These are phyloP conservation scores for Letharia columbiana DNA, from an alignment of 495 filamentous ascomycete species.

Conservation along the genomic window DNA sequence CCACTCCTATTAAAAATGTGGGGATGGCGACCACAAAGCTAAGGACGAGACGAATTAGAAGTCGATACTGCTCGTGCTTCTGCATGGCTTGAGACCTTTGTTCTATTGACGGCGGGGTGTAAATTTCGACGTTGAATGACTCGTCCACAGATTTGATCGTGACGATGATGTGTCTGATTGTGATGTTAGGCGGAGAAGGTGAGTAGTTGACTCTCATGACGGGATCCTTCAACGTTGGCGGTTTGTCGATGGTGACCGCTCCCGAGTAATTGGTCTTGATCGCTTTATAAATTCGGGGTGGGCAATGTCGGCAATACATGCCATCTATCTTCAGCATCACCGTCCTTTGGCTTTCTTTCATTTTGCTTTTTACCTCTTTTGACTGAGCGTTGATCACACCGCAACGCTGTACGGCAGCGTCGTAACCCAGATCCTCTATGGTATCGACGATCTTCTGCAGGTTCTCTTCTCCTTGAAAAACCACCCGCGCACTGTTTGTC, in stretches of 20 bases:
- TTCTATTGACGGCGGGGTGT: conserved; percentile 78
- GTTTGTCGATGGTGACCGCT: conserved; percentile 39
- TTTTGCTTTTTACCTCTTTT: conserved; percentile 6
- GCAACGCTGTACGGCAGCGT: conserved; percentile 49
- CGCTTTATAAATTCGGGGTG: conserved; percentile 47
- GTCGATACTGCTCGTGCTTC: conserved; percentile 48
- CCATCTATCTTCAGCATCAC: conserved; percentile 65
- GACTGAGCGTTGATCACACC: background rate
- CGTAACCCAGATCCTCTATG: conserved; percentile 78
- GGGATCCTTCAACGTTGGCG: conserved; percentile 47
- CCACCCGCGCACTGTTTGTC: conserved; percentile 47
- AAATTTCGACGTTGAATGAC: conserved; percentile 56
- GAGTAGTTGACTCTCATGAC: conserved; percentile 64
- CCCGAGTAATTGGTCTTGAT: conserved; percentile 43
- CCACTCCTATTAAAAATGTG: conserved; percentile 80
- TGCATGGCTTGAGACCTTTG: conserved; percentile 70
- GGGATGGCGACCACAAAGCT: conserved; percentile 71
- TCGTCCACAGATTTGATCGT: conserved; percentile 57
- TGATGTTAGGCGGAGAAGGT: conserved; percentile 60
- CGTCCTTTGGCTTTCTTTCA: conserved; percentile 39
- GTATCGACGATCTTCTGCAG: conserved; percentile 51
- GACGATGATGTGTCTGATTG: conserved; percentile 63
- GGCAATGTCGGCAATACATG: conserved; percentile 84
- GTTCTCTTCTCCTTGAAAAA: conserved; percentile 47
- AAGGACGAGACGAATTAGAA: conserved; percentile 58